Percentiles rank a stretch among this genome's conserved stretches.
Conservation (phyloP, 257 asterid species). For the Primulina huaijiensis region DNA sequence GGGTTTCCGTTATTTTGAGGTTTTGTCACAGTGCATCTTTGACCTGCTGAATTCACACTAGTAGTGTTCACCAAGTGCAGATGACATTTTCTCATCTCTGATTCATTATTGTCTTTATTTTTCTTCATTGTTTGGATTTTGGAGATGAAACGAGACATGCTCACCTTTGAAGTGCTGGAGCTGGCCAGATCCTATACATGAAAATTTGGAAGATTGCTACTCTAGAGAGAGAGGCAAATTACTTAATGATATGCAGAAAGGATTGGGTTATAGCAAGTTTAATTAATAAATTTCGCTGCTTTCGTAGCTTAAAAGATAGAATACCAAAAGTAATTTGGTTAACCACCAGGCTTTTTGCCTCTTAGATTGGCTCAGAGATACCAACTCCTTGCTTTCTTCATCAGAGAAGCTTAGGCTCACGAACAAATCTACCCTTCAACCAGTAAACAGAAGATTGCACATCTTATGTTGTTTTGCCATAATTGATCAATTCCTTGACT, state of each 20-base stretch:
- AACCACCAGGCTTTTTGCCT: background rate
- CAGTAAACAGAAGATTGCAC: background rate
- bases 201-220: background rate
- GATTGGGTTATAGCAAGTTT: background rate
- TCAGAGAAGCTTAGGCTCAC: background rate
- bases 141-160: constrained; percentile 3
- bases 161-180: constrained; percentile 5
- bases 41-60: background rate
- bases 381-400: background rate
- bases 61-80: background rate
- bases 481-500: constrained; percentile 11
- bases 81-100: background rate
- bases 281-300: background rate
- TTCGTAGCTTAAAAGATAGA: background rate
- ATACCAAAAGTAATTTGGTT: background rate
- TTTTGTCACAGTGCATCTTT: constrained; percentile 1
- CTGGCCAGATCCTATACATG: background rate
- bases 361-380: background rate
- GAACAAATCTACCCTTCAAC: background rate
- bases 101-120: background rate
- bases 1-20: constrained; percentile 1
- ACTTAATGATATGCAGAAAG: background rate
- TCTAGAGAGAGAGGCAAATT: background rate
- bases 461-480: background rate
- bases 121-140: constrained; percentile 7